Base-by-base conservation (phyloP, 805 yeast genomes). In the Debaryomyces tyrocola region DNA sequence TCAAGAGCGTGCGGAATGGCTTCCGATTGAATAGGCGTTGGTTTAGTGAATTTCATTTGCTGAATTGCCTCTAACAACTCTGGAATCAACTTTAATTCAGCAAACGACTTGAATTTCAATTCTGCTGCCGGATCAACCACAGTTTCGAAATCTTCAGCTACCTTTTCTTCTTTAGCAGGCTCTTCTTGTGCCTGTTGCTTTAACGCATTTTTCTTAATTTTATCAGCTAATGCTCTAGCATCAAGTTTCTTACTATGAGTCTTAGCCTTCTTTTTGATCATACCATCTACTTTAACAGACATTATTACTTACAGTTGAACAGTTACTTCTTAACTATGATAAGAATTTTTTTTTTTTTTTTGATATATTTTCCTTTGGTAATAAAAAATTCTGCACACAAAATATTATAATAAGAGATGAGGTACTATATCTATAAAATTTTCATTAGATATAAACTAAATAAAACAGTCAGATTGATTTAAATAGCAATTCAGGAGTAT, bases 21-120 rank as follows among this genome's bases (percentile, higher is more conserved):
- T 65, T 89, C 90, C 6, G 85, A 79, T 70, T 92, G 99, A 64
- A 92, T 94, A 9, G 98, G 96, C 0, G 98, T 91, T 36, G 99
- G 98, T 54, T 78, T 82, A 14, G 80, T 73, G 66, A 77, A 94
- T 47, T 89, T 86, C 70, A 94, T 70, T 28, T 77, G 75, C 45
- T 83, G 82, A 53, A 94, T 82, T 0, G 97, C 85, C 55, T 89
- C 94, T 27, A 88, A 66, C 20, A 94, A 75, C 58, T 88, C 95
- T 1, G 89, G 89, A 37, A 87, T 84, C 42, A 89, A 68, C 12
- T 85, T 80, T 45, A 87, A 69, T 29, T 84, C 84, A 12, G 63
- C 54, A 55, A 86, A 86, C 0, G 79, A 60, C 20, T 56, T 56
- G 48, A 73, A 62, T 36, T 59, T 56, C 42, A 51, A 43, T 28